Evolutionary conservation across 192 early-diverging fungal species (phyloP).

Genomic region (Paraglomus brasilianum): DNA sequence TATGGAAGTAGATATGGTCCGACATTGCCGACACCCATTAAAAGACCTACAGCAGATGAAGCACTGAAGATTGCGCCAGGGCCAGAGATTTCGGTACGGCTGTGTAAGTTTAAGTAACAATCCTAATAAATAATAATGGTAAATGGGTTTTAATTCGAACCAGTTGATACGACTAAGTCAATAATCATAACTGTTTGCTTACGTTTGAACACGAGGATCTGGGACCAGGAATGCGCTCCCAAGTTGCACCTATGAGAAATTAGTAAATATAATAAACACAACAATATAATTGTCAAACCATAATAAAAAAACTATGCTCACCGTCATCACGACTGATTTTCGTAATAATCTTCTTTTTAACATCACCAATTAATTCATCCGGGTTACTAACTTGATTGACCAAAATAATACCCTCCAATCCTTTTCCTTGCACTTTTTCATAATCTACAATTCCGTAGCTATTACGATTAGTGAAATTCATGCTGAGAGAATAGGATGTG

Average conservation of each 20-base stretch:
- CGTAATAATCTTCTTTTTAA: constrained; percentile 65
- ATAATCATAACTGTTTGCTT: neutral
- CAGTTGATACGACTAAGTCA: constrained; percentile 31
- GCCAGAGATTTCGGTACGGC: constrained; percentile 64
- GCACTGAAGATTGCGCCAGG: constrained; percentile 67
- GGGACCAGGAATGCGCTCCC: constrained; percentile 31
- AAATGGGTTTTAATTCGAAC: too few relatives aligned
- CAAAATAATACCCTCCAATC: constrained; percentile 80
- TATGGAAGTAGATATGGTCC: constrained; percentile 62
- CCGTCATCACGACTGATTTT: constrained; percentile 93
- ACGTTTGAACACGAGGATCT: neutral
- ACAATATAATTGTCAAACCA: neutral
- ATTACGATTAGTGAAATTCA: constrained; percentile 83
- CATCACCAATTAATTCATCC: constrained; percentile 56
- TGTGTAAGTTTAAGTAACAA: constrained; percentile 81
- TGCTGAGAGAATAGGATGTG: constrained; percentile 69
- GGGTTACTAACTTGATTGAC: constrained; percentile 86
- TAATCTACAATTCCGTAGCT: constrained; percentile 76
- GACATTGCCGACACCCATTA: constrained; percentile 91
- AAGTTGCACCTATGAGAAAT: neutral
- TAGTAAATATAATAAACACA: neutral
- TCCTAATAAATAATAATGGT: constrained; percentile 28
- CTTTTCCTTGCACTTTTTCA: constrained; percentile 81
- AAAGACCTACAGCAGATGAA: constrained; percentile 69
- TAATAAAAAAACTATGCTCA: neutral